Conservation (phyloP, 306 rosid genomes). For the Lotus japonicus region DNA sequence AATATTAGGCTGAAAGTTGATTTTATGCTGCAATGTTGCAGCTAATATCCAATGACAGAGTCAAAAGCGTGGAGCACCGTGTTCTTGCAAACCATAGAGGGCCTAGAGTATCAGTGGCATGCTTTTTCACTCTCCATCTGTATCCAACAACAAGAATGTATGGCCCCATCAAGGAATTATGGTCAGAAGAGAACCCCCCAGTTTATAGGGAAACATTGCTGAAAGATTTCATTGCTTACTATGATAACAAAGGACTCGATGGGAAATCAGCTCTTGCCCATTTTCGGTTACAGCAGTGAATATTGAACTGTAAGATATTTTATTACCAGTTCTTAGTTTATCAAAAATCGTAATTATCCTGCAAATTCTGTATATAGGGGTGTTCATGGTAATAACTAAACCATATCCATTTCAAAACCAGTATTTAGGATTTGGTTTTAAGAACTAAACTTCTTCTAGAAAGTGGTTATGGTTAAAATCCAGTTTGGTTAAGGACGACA, state of each 20-base stretch:
- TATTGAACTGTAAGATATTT: not conserved
- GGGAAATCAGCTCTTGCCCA: slow-evolving; percentile 31
- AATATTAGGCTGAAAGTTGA: not conserved
- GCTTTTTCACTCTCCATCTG: slow-evolving; percentile 33
- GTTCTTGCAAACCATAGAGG: slow-evolving; percentile 35
- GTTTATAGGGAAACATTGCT: slow-evolving; percentile 28
- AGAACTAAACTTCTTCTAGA: too few species aligned
- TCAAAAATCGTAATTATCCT: not conserved
- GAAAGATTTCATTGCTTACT: slow-evolving; percentile 24
- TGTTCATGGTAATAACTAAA: too few species aligned
- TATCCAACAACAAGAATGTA: slow-evolving; percentile 19
- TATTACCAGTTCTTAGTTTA: not conserved
- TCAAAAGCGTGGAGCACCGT: slow-evolving; percentile 43
- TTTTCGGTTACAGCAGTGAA: slow-evolving; percentile 10
- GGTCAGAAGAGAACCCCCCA: slow-evolving; percentile 38
- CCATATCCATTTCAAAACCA: too few species aligned
- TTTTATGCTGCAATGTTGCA: slow-evolving; percentile 5
- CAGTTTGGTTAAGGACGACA: too few species aligned
- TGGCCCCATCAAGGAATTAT: slow-evolving; percentile 41
- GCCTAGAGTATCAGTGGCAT: slow-evolving; percentile 35
- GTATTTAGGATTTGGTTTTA: too few species aligned
- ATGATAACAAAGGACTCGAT: slow-evolving; percentile 34
- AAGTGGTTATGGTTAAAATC: too few species aligned
- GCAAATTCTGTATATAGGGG: too few species aligned
- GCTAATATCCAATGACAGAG: slow-evolving; percentile 41